phyloP scores from a whole-genome alignment of 345 rosid species.

The Populus ilicifolia region DNA sequence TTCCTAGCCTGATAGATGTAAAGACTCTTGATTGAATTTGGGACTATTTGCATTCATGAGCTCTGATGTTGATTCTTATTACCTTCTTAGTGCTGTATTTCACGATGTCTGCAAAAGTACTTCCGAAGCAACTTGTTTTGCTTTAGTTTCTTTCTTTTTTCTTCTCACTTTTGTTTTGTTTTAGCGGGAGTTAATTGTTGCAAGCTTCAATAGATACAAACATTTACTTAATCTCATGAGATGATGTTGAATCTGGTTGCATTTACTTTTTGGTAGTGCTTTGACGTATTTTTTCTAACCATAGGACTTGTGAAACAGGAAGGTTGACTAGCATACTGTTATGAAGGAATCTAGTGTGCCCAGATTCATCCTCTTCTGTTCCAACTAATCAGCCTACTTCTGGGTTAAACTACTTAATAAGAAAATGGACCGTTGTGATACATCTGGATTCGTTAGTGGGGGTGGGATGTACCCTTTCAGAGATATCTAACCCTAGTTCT shows the following conservation, averaged over 20 bases:
- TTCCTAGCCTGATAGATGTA: background rate
- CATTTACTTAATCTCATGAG: background rate
- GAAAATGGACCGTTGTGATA: slow-evolving; percentile 61
- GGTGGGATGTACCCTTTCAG: slow-evolving; percentile 48
- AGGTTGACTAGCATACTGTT: slow-evolving; percentile 28
- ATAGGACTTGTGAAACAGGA: slow-evolving; percentile 45
- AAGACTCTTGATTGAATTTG: background rate
- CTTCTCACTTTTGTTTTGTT: background rate
- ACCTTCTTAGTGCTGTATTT: background rate
- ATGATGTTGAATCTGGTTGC: background rate
- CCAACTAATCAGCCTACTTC: slow-evolving; percentile 29
- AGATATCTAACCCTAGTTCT: slow-evolving; percentile 51
- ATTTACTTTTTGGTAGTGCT: slow-evolving; percentile 1
- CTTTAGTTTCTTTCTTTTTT: background rate
- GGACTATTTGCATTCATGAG: background rate
- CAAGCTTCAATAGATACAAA: background rate
- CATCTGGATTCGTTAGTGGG: slow-evolving; percentile 97
- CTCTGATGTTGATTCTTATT: background rate
- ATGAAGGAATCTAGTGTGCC: slow-evolving; percentile 24
- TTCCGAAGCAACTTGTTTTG: background rate
- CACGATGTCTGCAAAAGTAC: background rate
- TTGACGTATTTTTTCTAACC: slow-evolving; percentile 6
- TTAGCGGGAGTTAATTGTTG: background rate
- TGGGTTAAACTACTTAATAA: slow-evolving; percentile 26
- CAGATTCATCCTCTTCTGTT: slow-evolving; percentile 13